These are phyloP conservation scores for Nicotiana rustica DNA, from an alignment of 305 asterid genomes.

Conservation along the genomic window DNA sequence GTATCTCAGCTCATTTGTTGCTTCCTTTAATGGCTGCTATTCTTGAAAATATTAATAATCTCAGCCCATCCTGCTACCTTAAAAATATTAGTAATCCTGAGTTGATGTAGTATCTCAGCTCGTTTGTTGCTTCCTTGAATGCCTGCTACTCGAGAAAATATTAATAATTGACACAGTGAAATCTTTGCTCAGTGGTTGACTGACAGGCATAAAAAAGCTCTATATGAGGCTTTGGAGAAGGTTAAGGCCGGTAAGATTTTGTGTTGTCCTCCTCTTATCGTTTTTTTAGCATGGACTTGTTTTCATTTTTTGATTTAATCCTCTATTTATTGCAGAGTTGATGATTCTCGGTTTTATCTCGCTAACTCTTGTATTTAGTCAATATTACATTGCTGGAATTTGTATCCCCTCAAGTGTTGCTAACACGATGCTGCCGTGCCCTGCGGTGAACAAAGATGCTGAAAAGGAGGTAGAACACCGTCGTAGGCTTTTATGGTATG, in stretches of 20 bases:
- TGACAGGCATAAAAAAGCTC: conserved; percentile 80
- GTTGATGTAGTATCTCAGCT: not conserved
- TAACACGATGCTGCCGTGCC: conserved; percentile 75
- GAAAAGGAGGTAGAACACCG: conserved; percentile 43
- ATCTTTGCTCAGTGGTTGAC: conserved; percentile 65
- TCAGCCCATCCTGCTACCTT: too few relatives aligned
- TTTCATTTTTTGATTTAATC: conserved; percentile 35
- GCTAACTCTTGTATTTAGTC: conserved; percentile 68
- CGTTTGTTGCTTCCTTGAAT: conserved; percentile 15
- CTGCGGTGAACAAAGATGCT: not conserved
- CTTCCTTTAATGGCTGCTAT: not conserved
- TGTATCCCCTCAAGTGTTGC: conserved; percentile 68
- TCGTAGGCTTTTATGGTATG: conserved; percentile 66
- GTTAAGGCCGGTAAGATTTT: conserved; percentile 71
- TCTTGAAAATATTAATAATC: conserved; percentile 15
- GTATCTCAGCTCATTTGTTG: too few relatives aligned
- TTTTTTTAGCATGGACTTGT: conserved; percentile 1
- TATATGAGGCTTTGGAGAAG: conserved; percentile 81
- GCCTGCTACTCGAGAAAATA: conserved; percentile 2
- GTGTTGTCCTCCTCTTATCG: not conserved
- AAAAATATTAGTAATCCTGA: not conserved
- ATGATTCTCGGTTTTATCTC: conserved; percentile 74
- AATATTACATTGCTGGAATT: conserved; percentile 72
- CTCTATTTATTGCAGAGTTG: conserved; percentile 46
- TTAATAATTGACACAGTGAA: conserved; percentile 36